These are phyloP conservation scores for Closterium sp. DNA, from an alignment of 139 green algal genomes.

Conservation along the genomic window DNA sequence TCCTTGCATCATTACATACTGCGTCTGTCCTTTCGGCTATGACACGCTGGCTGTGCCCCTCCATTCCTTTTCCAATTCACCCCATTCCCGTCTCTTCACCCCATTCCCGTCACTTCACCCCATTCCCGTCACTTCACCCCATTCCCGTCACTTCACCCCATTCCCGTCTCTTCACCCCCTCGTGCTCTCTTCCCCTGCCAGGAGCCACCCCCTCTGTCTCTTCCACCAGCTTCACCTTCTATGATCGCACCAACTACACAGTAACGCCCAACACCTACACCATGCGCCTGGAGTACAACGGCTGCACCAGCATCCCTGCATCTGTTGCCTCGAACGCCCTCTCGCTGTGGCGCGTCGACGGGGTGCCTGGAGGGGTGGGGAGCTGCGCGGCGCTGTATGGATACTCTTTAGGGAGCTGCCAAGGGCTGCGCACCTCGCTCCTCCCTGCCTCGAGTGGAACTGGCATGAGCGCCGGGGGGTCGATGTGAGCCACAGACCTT, in stretches of 20 bases:
- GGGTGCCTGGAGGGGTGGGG: background rate
- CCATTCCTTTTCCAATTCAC: too few relatives aligned
- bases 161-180: too few relatives aligned
- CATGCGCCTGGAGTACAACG: background rate
- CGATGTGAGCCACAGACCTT: too few relatives aligned
- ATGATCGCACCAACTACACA: too few relatives aligned
- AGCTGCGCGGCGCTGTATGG: background rate
- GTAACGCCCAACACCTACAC: background rate
- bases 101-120: too few relatives aligned
- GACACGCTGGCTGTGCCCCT: background rate
- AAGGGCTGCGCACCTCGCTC: background rate
- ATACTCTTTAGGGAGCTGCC: background rate
- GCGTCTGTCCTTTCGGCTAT: background rate
- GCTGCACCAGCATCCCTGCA: background rate
- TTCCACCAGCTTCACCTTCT: background rate
- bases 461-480: background rate
- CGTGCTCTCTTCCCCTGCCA: too few relatives aligned
- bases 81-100: too few relatives aligned
- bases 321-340: background rate
- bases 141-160: too few relatives aligned
- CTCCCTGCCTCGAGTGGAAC: background rate
- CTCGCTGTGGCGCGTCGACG: background rate
- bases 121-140: too few relatives aligned
- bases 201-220: too few relatives aligned
- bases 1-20: too few relatives aligned